Percentiles rank a stretch among this genome's conserved stretches.
Conservation (phyloP, 768 basidiomycete genomes). For the Xerocomellus dryophilus region DNA sequence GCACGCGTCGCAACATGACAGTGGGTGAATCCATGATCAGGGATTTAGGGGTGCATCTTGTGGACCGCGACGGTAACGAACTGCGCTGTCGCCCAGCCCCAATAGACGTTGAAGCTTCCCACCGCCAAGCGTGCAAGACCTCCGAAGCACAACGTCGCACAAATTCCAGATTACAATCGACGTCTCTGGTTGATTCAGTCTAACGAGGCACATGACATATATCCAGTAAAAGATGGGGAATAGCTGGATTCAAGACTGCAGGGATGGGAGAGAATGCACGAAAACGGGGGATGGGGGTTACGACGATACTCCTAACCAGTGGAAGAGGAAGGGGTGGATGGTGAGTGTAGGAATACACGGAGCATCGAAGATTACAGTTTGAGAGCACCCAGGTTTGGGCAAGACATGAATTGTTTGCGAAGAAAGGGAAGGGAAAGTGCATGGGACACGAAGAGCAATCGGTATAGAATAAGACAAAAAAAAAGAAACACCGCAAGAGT, state of each 20-base stretch:
- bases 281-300: slow-evolving; percentile 35
- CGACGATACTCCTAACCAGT: slow-evolving; percentile 57
- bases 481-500: neutral
- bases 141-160: neutral
- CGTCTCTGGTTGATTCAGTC: neutral
- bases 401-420: slow-evolving; percentile 4
- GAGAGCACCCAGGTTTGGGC: neutral
- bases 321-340: slow-evolving; percentile 35
- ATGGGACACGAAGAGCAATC: neutral
- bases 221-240: slow-evolving; percentile 4
- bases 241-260: neutral
- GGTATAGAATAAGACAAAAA: slow-evolving; percentile 9
- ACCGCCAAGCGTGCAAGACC: no score
- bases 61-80: no score
- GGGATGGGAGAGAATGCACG: neutral
- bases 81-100: no score
- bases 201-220: slow-evolving; percentile 1
- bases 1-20: no score
- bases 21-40: no score
- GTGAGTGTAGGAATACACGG: slow-evolving; percentile 32
- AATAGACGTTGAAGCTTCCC: no score
- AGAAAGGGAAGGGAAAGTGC: slow-evolving; percentile 8
- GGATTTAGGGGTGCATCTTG: no score
- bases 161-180: neutral
- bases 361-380: slow-evolving; percentile 43